Base-by-base conservation (phyloP, 177 flowering plant species). In the Vitis hybrid region DNA sequence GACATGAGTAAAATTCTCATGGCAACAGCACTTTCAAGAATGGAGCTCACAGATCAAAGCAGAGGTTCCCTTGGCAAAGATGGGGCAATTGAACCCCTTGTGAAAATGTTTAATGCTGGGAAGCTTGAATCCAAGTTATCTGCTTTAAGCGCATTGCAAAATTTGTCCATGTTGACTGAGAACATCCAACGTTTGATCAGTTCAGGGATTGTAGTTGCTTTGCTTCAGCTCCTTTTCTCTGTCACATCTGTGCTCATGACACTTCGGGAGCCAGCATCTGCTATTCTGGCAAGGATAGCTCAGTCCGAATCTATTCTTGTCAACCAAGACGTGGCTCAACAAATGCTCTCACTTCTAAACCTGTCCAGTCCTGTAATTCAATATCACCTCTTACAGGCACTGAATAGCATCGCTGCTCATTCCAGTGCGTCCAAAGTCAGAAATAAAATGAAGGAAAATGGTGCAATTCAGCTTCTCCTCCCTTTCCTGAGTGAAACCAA, bases 191-290 rank as follows among this genome's bases (percentile, higher is more conserved):
- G 74, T 10, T 65, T 93, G 69, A 71, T 85, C 66, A 64, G 70
- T 26, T 80, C 93, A 10, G 93, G 91, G 49, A 84, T 91, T 51
- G 85, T 91, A 5, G 66, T 66, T 15, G 40, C 89, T 52, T 83
- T 93, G 10, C 91, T 93, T 50, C 95, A 90, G 75, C 96, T 91
- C 45, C 91, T 93, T 15, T 93, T 93, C 80, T 91, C 96, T 2
- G 95, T 93, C 3, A 93, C 98, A 12, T 93, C 98, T 19, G 90
- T 86, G 48, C 84, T 90, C 60, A 90, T 89, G 98, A 89, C 91
- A 61, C 89, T 93, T 11, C 85, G 94, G 10, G 98, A 93, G 74
- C 98, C 98, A 50, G 97, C 94, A 55, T 85, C 98, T 0, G 93
- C 93, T 2, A 88, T 93, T 66, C 92, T 93, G 54, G 97, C 94